Evolutionary conservation across 441 rosid species (phyloP).

Genomic region (Syzygium malaccense): DNA sequence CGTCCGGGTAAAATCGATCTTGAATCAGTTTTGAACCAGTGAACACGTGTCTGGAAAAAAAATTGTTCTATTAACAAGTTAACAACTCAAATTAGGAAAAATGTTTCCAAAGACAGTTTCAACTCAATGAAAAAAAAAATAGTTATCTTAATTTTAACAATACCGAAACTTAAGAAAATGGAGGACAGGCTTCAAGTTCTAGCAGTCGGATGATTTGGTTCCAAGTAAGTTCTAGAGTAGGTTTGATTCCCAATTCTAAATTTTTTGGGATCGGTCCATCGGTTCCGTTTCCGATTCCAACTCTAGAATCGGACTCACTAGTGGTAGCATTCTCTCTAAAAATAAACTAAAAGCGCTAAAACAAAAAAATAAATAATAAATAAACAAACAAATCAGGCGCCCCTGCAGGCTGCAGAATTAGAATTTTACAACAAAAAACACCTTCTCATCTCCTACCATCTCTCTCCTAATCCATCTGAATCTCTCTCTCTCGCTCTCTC

Average conservation of each 20-base stretch:
- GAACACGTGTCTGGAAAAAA: too few relatives aligned
- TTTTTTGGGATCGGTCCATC: not conserved
- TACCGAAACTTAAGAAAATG: not conserved
- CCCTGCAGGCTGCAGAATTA: not conserved
- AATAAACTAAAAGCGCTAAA: not conserved
- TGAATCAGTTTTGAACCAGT: not conserved
- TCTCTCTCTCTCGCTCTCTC: not conserved
- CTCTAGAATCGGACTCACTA: too few relatives aligned
- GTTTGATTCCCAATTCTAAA: not conserved
- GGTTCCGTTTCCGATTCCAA: too few relatives aligned
- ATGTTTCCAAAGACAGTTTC: rapidly evolving
- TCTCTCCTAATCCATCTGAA: not conserved
- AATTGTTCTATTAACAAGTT: not conserved
- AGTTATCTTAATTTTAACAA: rapidly evolving
- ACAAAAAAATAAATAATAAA: not conserved
- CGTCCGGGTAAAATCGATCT: rapidly evolving
- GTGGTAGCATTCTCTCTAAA: not conserved
- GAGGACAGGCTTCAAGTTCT: not conserved
- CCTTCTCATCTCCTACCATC: not conserved
- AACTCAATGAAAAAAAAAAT: not conserved
- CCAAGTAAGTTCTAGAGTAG: not conserved
- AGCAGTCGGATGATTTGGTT: rapidly evolving
- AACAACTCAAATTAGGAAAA: not conserved
- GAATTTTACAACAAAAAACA: not conserved
- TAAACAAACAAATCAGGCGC: not conserved